Percentiles rank a stretch among this genome's conserved stretches.
Evolutionary conservation across 176 grass and related monocot genomes (phyloP).

Genomic region (Luzula sylvatica): DNA sequence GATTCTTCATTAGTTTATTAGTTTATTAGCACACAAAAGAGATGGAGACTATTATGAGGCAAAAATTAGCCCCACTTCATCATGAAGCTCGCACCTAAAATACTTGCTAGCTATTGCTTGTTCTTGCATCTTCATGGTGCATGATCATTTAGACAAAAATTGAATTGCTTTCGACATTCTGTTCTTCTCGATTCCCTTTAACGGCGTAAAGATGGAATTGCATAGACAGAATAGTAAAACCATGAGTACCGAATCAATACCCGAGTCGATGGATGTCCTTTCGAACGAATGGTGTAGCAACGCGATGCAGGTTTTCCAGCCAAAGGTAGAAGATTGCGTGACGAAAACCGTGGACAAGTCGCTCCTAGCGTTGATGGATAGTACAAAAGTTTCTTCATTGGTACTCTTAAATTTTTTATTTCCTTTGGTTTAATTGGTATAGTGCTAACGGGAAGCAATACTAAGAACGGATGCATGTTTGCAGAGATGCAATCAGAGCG

Average conservation of each 20-base stretch:
- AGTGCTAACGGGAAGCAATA: not conserved
- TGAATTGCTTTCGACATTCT: not conserved
- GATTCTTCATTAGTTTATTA: constrained; percentile 8
- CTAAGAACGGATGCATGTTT: not conserved
- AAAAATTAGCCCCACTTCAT: constrained; percentile 2
- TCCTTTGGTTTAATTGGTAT: constrained; percentile 1
- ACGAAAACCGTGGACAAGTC: constrained; percentile 58
- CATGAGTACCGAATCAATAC: constrained; percentile 3
- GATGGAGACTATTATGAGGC: constrained; percentile 9
- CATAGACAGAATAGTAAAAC: constrained; percentile 29
- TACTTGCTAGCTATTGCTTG: constrained; percentile 6
- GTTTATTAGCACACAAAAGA: constrained; percentile 5
- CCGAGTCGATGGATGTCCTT: constrained; percentile 47
- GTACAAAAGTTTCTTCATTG: constrained; percentile 12
- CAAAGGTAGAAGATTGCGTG: constrained; percentile 31
- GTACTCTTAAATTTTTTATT: constrained; percentile 30
- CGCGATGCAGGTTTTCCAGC: constrained; percentile 62
- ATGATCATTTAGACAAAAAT: constrained; percentile 2
- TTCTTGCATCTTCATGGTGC: constrained; percentile 17
- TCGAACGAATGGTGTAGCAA: constrained; percentile 83
- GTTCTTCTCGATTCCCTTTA: not conserved
- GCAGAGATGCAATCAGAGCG: constrained; percentile 48
- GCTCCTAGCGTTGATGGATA: constrained; percentile 27
- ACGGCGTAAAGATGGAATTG: constrained; percentile 26
- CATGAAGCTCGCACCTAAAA: constrained; percentile 3